These are phyloP conservation scores for Orbilia javanica DNA, from an alignment of 2,329 filamentous ascomycete genomes.

Conservation along the genomic window DNA sequence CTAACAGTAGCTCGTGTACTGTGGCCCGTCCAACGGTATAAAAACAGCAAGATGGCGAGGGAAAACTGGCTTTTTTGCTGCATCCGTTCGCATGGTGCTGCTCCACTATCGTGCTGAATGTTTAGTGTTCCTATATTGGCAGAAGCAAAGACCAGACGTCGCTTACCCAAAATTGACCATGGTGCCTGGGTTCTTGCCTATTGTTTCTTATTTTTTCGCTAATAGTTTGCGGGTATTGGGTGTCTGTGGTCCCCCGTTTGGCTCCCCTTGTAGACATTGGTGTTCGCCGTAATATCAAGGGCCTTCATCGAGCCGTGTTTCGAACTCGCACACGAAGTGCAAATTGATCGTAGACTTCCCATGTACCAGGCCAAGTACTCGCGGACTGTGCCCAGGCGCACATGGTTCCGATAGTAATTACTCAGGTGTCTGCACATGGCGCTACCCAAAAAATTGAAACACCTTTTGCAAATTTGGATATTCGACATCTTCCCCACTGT, in stretches of 20 bases:
- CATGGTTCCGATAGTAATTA: neutral
- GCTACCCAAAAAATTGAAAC: neutral
- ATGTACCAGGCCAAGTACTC: too few species aligned
- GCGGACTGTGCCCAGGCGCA: neutral
- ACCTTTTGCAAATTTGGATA: too few species aligned
- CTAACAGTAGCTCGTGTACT: slow-evolving; percentile 22
- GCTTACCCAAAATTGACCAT: slow-evolving; percentile 35
- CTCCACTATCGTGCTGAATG: slow-evolving; percentile 25
- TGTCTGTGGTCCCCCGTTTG: slow-evolving; percentile 5
- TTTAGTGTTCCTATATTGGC: slow-evolving; percentile 19
- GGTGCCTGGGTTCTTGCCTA: slow-evolving; percentile 1
- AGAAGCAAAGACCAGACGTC: slow-evolving; percentile 26
- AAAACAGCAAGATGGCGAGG: slow-evolving; percentile 4
- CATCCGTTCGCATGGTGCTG: slow-evolving; percentile 14
- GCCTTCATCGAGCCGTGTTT: slow-evolving; percentile 20
- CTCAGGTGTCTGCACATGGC: neutral
- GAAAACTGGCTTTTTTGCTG: slow-evolving; percentile 31
- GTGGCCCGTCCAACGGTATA: slow-evolving; percentile 6
- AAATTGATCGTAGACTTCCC: neutral
- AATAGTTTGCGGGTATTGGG: slow-evolving; percentile 32
- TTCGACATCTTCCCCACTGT: neutral
- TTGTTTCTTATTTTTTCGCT: slow-evolving; percentile 39
- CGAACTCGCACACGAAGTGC: slow-evolving; percentile 21
- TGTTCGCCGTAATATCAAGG: slow-evolving; percentile 44
- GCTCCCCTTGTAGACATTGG: slow-evolving; percentile 27